A percentile compares a stretch with the other conserved stretches of the same genome.
Conservation (phyloP, 306 rosid species). For the Begonia fuchsioides region DNA sequence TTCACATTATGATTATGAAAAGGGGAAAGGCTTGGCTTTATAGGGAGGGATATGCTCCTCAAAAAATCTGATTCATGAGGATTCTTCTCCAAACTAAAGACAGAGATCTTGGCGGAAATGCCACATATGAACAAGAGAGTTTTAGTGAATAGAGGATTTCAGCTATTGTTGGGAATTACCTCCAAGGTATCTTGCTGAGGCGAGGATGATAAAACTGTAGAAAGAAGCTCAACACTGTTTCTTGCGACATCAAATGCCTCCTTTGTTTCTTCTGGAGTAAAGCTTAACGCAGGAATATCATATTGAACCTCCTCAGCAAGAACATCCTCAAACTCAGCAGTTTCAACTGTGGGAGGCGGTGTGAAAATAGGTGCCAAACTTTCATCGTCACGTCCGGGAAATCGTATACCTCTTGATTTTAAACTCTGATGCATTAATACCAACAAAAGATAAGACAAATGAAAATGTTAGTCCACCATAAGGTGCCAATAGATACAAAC, state of each 20-base stretch:
- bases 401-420: constrained; percentile 79
- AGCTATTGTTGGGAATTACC: constrained; percentile 31
- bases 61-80: too few species aligned
- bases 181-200: constrained; percentile 70
- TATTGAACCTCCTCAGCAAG: constrained; percentile 32
- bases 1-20: too few species aligned
- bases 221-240: constrained; percentile 86
- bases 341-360: constrained; percentile 58
- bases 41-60: too few species aligned
- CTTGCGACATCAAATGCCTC: constrained; percentile 94
- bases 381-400: constrained; percentile 94
- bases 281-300: constrained; percentile 40
- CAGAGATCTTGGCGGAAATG: too few species aligned
- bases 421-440: constrained; percentile 50
- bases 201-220: constrained; percentile 77
- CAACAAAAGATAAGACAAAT: constrained; percentile 8
- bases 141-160: too few species aligned
- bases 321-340: constrained; percentile 32
- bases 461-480: background rate
- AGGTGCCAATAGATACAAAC: background rate
- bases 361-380: constrained; percentile 94
- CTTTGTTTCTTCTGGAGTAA: constrained; percentile 65
- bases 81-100: too few species aligned
- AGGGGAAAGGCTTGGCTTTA: too few species aligned
- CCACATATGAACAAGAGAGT: too few species aligned